Percentiles rank a stretch among this genome's conserved stretches.
phyloP scores from a whole-genome alignment of 2,329 filamentous ascomycete species.

The Ophiostoma populinum region DNA sequence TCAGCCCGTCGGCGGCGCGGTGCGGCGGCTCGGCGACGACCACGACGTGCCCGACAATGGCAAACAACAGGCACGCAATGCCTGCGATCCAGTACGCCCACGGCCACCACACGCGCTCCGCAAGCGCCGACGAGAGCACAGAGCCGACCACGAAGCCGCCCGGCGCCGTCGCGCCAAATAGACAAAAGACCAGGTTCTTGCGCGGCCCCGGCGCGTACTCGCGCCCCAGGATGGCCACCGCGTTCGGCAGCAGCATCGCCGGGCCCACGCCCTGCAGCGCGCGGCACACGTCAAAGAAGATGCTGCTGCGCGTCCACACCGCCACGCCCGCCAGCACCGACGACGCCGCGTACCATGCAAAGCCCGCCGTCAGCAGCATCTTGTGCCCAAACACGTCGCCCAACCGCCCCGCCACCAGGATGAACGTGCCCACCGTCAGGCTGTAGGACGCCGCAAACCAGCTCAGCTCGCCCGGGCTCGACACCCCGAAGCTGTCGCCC shows the following conservation, averaged over 20 bases:
- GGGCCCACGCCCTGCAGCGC: conserved; percentile 44
- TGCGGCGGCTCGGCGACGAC: conserved; percentile 8
- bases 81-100: conserved; percentile 20
- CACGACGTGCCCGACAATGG: conserved; percentile 10
- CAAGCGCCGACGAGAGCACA: conserved; percentile 22
- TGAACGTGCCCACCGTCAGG: conserved; percentile 20
- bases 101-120: conserved; percentile 19
- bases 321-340: conserved; percentile 42
- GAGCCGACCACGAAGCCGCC: conserved; percentile 26
- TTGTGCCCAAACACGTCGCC: conserved; percentile 46
- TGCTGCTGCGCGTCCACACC: conserved; percentile 19
- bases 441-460: conserved; percentile 30
- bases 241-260: conserved; percentile 45
- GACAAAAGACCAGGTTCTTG: conserved; percentile 42
- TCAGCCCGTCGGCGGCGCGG: neutral
- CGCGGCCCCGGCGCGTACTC: conserved; percentile 36
- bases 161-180: conserved; percentile 29
- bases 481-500: conserved; percentile 5
- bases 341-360: conserved; percentile 49
- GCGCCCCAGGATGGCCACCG: conserved; percentile 40
- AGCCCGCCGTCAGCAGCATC: conserved; percentile 37
- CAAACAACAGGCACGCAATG: conserved; percentile 10
- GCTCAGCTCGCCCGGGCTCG: conserved; percentile 33
- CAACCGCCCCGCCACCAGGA: conserved; percentile 44
- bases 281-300: conserved; percentile 32